Base-by-base conservation (phyloP, 2,329 filamentous ascomycete genomes). In the Ascochyta pisi region DNA sequence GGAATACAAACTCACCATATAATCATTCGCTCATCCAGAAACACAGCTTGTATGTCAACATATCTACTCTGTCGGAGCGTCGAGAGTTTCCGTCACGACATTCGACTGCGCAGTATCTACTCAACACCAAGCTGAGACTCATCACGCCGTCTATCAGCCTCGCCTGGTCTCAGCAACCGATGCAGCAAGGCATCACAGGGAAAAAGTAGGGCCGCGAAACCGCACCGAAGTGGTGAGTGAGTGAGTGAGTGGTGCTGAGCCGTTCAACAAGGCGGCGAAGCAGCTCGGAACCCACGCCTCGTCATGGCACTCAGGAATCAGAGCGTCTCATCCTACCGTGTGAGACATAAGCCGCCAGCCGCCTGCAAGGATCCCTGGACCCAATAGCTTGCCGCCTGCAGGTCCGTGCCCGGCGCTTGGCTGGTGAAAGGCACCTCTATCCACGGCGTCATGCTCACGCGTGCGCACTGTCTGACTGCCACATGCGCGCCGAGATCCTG, bases 281-380 rank as follows among this genome's bases (percentile, higher is more conserved):
- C 29, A 1, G 29, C 29, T 31, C 29, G n/a, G 3, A 37, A 22
- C n/a, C 41, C 41, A 38, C 35, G 39, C 5, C 16, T 23, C 12
- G 40, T 31, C 12, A 41, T 29, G 27, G 33, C 16, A 1, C 23
- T 44, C 16, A 50, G 38, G 7, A 38, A 38, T 33, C 47, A 56
- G 31, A 42, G 43, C 42, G 42, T 50, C 37, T 27, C 42, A 51
- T 51, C 43, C 47, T 51, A 39, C 47, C 43, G 43, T 38, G 7
- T 37, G 23, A 42, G 53, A 51, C 53, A 48, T 26, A 47, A 56
- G 37, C 47, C 47, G 53, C 47, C 43, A 51, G 47, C 47, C 47
- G 48, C 42, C 27, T 43, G 15, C 53, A 46, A 40, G 47, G 53
- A 39, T 8, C 47, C 53, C 53, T 33, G 53, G 47, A 24, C 47